Conservation (phyloP, 345 rosid genomes). For the Kernera saxatilis region DNA sequence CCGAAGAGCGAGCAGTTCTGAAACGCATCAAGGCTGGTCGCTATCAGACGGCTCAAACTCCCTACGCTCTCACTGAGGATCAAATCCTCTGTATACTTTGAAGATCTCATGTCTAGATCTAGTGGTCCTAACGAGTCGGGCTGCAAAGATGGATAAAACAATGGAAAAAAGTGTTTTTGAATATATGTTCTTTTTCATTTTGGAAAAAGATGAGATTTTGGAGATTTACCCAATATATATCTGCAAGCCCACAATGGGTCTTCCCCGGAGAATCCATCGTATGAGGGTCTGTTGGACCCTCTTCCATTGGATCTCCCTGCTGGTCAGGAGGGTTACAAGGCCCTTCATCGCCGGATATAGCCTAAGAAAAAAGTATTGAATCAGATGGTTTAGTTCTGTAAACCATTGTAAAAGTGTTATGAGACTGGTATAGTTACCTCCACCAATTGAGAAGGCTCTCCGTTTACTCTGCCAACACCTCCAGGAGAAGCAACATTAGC, state of each 20-base stretch:
- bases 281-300: conserved; percentile 36
- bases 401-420: background rate
- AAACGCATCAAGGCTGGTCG: conserved; percentile 92
- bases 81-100: conserved; percentile 71
- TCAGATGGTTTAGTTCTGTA: conserved; percentile 4
- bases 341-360: conserved; percentile 30
- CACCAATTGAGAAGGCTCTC: conserved; percentile 23
- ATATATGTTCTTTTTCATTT: background rate
- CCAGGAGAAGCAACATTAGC: conserved; percentile 31
- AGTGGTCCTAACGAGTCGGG: conserved; percentile 87
- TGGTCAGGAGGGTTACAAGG: conserved; percentile 28
- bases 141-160: conserved; percentile 42
- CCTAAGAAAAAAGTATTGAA: conserved; percentile 35
- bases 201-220: background rate
- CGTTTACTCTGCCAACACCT: conserved; percentile 29
- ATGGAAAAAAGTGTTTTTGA: background rate
- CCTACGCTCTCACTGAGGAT: conserved; percentile 74
- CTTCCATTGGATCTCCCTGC: conserved; percentile 41
- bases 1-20: conserved; percentile 72
- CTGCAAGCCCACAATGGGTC: conserved; percentile 56
- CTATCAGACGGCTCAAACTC: conserved; percentile 78
- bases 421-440: conserved; percentile 39
- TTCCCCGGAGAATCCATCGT: conserved; percentile 38
- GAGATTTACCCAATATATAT: conserved; percentile 70
- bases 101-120: conserved; percentile 61